Evolutionary conservation across 2,329 filamentous ascomycete genomes (phyloP), one percentile per base, ranked within the genome.

Genomic region (Phialocephala sp.): DNA sequence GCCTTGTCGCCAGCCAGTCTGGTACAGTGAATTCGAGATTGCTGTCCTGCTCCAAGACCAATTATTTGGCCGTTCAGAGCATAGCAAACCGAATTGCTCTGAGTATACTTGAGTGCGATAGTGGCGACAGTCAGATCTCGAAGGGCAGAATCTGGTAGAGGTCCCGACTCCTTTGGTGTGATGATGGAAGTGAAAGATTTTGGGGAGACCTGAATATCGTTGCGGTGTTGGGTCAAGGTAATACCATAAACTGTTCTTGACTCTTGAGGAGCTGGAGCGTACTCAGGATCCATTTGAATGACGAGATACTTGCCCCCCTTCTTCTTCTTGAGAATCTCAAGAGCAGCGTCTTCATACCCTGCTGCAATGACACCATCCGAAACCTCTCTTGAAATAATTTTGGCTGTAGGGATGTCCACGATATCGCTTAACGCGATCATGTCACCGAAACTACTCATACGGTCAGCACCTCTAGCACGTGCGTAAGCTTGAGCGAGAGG

Each of bases 71-170:
- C 95, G 75, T 97, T 94, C 69, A 93, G 85, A 63, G 95, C 94
- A 78, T 98, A 99, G 87, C 94, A 98, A 70, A 99, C 95, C 32
- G 94, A 97, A 87, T 99, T 99, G 77, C 93, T 97, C 82, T 99
- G 94, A 1, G 95, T 99, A 84, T 97, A 99, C 83, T 99, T 99
- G 74, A 98, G 86, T 39, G 95, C 93, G 76, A 99, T 97, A 63
- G 95, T 99, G 62, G 95, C 95, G 56, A 99, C 91, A 35, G 94
- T 94, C 70, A 99, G 84, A 76, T 99, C 95, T 68, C 94, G 89
- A 68, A 94, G 85, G 60, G 95, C 95, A 63, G 87, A 85, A 75
- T 95, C 92, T 45, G 94, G 87, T 22, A 99, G 86, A 20, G 86
- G 79, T 45, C 83, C 80, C 60, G 88, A 85, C 73, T 92, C 89